Conservation (phyloP, 805 yeast genomes). For the Kregervanrija pseudodelftensis region DNA sequence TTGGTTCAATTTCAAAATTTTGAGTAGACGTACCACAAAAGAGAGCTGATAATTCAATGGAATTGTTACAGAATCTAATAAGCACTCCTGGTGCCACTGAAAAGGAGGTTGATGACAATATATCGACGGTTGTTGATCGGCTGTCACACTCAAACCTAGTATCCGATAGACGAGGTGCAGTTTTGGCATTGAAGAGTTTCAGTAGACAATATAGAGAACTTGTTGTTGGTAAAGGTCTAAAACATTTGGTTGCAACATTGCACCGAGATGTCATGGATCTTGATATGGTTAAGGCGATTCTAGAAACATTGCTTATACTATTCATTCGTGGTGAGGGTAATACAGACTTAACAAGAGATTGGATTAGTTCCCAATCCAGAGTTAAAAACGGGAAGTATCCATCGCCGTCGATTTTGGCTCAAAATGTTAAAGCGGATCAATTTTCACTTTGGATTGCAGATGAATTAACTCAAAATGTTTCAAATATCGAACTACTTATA, state of each 20-base stretch:
- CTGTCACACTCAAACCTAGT: conserved; percentile 74
- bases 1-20: no score
- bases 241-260: conserved; percentile 63
- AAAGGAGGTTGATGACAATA: conserved; percentile 62
- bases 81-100: conserved; percentile 27
- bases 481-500: conserved; percentile 39
- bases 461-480: conserved; percentile 66
- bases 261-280: conserved; percentile 57
- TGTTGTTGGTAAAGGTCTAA: conserved; percentile 80
- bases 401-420: conserved; percentile 56
- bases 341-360: conserved; percentile 56
- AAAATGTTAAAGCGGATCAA: conserved; percentile 59
- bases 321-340: conserved; percentile 60
- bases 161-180: conserved; percentile 86
- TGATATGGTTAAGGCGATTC: conserved; percentile 65
- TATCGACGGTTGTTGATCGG: conserved; percentile 82
- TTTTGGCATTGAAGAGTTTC: conserved; percentile 80
- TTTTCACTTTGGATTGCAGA: conserved; percentile 94
- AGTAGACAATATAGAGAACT: conserved; percentile 83
- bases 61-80: conserved; percentile 28
- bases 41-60: conserved; percentile 16
- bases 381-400: conserved; percentile 72
- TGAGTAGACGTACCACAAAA: no score
- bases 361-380: conserved; percentile 72
- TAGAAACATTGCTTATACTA: conserved; percentile 79